Evolutionary conservation across 768 basidiomycete genomes (phyloP), one percentile per base, ranked within the genome.

Genomic region (Megacollybia marginata): DNA sequence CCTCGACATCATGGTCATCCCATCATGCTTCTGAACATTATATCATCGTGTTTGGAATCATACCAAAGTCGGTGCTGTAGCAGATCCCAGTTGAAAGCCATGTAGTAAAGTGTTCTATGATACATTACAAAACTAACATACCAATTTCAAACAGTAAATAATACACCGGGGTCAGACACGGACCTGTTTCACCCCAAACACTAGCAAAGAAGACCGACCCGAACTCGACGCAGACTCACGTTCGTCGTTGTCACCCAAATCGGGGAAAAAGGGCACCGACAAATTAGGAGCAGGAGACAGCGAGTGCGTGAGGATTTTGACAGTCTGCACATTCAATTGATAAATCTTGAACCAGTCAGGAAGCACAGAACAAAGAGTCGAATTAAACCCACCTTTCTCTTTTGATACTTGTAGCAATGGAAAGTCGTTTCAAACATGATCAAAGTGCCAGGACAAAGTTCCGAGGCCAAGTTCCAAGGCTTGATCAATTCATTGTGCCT

Each of bases 11-110:
- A 8, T 69, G 64, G 49, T 68, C 67, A 11, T 63, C 1, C 62
- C 69, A 33, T 73, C 70, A 6, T 72, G 68, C 32, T 65, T 59
- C 32, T 76, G 78, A 82, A 65, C 55, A 83, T 60, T 40, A 72
- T 68, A 15, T 72, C 69, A 10, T 62, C 55, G 20, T 72, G 69
- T 4, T 59, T 63, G 0, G 77, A 68, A 48, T 88, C 81, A 58
- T 83, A 1, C 69, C 57, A 53, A 87, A 90, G 23, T 75, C 72
- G 5, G 38, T 13, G 13, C 3, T 8, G 38, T 40, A 5, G 15
- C 38, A 40, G 18, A 8, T 40, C 38, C 8, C 3, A 3, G 38
- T 15, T 18, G 5, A 40, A n/a, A n/a, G n/a, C n/a, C n/a, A n/a
- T n/a, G n/a, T n/a, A n/a, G n/a, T n/a, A n/a, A n/a, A n/a, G n/a